Evolutionary conservation across 148 eudicot genomes (phyloP).

Genomic region (Chenopodium suecicum): DNA sequence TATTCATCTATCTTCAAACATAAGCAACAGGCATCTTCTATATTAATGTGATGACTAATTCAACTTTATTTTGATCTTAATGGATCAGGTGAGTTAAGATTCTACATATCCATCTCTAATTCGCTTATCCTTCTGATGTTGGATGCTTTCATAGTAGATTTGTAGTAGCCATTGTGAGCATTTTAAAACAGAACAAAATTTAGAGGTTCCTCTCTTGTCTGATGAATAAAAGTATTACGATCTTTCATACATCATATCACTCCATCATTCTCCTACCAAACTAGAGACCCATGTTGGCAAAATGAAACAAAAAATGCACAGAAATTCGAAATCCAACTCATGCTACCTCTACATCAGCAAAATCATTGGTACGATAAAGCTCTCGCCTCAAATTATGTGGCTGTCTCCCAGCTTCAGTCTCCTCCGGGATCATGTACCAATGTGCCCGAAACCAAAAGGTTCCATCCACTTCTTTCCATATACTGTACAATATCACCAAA

Average conservation of each 20-base stretch:
- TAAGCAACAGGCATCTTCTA: not conserved
- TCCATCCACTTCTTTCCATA: constrained; percentile 94
- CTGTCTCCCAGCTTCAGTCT: constrained; percentile 91
- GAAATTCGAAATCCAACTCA: constrained; percentile 1
- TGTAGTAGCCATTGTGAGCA: not conserved
- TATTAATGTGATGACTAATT: not conserved
- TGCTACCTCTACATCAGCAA: constrained; percentile 83
- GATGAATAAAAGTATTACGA: not conserved
- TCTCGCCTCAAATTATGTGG: constrained; percentile 93
- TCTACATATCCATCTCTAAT: not conserved
- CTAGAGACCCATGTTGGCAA: not conserved
- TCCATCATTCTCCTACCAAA: not conserved
- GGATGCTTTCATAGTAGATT: not conserved
- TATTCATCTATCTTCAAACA: not conserved
- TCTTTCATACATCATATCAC: not conserved
- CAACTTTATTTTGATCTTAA: not conserved
- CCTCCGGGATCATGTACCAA: constrained; percentile 97
- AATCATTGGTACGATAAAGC: constrained; percentile 80
- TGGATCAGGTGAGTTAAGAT: not conserved
- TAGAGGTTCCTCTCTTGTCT: not conserved
- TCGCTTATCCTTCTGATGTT: not conserved
- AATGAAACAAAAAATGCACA: not conserved
- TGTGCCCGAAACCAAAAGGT: constrained; percentile 78
- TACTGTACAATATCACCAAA: constrained; percentile 40
- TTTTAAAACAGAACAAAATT: not conserved